Evolutionary conservation across 371 early-diverging fungal genomes (phyloP).

Genomic region (Amoeboaphelidium protococcarum): DNA sequence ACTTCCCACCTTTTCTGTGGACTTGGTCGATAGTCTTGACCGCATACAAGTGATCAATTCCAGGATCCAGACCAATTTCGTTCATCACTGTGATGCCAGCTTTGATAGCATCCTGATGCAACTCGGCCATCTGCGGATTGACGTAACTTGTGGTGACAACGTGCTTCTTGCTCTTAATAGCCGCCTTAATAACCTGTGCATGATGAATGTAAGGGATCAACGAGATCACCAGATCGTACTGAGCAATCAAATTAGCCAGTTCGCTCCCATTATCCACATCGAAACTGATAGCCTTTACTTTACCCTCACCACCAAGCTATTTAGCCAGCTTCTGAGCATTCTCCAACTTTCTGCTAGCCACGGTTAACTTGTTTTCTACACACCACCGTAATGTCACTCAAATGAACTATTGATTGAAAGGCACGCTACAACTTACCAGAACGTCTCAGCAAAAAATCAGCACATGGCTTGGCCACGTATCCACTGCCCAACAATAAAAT

Average conservation of each 20-base stretch:
- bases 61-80: constrained; percentile 2
- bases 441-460: constrained; percentile 65
- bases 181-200: background rate
- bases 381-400: no score
- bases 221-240: constrained; percentile 14
- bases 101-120: background rate
- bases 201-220: constrained; percentile 79
- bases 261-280: no score
- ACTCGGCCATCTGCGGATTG: background rate
- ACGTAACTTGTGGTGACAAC: constrained; percentile 4
- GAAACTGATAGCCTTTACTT: no score
- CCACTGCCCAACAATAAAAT: constrained; percentile 86
- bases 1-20: background rate
- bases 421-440: no score
- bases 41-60: background rate
- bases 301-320: no score
- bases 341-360: no score
- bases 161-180: constrained; percentile 2
- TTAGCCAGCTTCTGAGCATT: no score
- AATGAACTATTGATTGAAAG: no score
- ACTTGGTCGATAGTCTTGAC: background rate
- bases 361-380: no score
- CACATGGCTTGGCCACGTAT: constrained; percentile 85
- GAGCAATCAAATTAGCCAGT: no score
- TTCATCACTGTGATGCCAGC: background rate